phyloP scores from a whole-genome alignment of 169 alveolate species.

The Eimeria praecox region DNA sequence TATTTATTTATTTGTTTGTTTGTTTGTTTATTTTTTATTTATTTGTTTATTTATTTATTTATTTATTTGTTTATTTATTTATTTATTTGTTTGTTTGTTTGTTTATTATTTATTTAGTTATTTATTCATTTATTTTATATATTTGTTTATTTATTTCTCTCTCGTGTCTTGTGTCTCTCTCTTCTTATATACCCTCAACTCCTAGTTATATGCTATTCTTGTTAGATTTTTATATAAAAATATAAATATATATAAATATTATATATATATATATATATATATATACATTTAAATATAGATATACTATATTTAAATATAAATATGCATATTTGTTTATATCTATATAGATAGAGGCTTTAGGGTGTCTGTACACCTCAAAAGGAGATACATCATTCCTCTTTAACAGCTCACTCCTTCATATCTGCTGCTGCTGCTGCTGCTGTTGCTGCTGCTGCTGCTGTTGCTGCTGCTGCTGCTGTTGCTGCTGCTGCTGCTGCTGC shows the following conservation, averaged over 20 bases:
- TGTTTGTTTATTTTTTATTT: too few species aligned
- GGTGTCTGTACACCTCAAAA: too few species aligned
- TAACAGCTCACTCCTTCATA: too few species aligned
- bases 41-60: too few species aligned
- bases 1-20: too few species aligned
- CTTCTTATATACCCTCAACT: not conserved
- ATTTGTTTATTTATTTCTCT: not conserved
- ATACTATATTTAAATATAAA: not conserved
- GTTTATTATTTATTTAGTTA: too few species aligned
- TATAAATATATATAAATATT: not conserved
- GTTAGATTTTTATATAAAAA: too few species aligned
- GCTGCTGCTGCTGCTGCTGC: not conserved
- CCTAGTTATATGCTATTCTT: too few species aligned
- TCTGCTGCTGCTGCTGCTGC: not conserved
- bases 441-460: not conserved
- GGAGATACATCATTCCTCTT: too few species aligned
- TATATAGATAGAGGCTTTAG: not conserved
- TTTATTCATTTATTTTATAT: not conserved
- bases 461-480: not conserved
- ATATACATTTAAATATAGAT: not conserved
- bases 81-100: too few species aligned
- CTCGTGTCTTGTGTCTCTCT: not conserved
- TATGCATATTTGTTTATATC: not conserved
- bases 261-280: not conserved
- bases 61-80: too few species aligned